A percentile compares a stretch with the other conserved stretches of the same genome.
These are phyloP conservation scores for Penicillium sp. DNA, from an alignment of 2,329 filamentous ascomycete species.

Conservation along the genomic window DNA sequence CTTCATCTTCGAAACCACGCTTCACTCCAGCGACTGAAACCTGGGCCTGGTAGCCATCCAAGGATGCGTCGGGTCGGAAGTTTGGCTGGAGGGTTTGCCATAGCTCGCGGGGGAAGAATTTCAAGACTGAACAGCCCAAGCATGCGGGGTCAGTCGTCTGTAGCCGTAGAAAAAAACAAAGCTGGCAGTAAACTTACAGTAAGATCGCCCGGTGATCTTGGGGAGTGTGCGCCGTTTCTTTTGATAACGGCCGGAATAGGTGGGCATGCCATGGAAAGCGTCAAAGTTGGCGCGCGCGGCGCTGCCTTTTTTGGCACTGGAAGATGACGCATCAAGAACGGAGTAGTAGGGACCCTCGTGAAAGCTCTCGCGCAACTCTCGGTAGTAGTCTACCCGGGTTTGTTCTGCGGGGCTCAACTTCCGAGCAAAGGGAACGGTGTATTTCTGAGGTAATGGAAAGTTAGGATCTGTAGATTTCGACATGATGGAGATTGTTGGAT, in stretches of 20 bases:
- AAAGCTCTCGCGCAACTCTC: slow-evolving; percentile 54
- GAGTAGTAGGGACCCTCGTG: slow-evolving; percentile 63
- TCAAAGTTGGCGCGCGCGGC: slow-evolving; percentile 54
- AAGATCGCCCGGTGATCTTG: slow-evolving; percentile 54
- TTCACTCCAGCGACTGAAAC: slow-evolving; percentile 27
- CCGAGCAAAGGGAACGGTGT: slow-evolving; percentile 36
- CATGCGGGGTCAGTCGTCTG: not conserved
- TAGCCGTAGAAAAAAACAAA: not conserved
- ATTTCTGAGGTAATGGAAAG: slow-evolving; percentile 33
- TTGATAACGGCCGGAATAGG: slow-evolving; percentile 59
- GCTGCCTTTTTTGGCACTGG: slow-evolving; percentile 46
- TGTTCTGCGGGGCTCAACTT: slow-evolving; percentile 45
- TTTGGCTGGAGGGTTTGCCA: slow-evolving; percentile 55
- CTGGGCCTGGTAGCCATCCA: slow-evolving; percentile 30
- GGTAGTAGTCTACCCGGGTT: slow-evolving; percentile 51
- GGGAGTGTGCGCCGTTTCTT: slow-evolving; percentile 58
- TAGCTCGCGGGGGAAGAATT: slow-evolving; percentile 60
- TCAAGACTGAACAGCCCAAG: slow-evolving; percentile 45
- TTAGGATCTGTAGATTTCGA: not conserved
- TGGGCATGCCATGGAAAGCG: slow-evolving; percentile 62
- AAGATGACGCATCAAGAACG: slow-evolving; percentile 46
- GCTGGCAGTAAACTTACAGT: slow-evolving; percentile 45
- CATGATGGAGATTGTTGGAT: not conserved
- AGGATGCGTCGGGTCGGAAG: slow-evolving; percentile 38
- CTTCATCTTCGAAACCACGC: slow-evolving; percentile 48